Base-by-base conservation (phyloP, 192 early-diverging fungal species). In the Rhizophagus sp. region DNA sequence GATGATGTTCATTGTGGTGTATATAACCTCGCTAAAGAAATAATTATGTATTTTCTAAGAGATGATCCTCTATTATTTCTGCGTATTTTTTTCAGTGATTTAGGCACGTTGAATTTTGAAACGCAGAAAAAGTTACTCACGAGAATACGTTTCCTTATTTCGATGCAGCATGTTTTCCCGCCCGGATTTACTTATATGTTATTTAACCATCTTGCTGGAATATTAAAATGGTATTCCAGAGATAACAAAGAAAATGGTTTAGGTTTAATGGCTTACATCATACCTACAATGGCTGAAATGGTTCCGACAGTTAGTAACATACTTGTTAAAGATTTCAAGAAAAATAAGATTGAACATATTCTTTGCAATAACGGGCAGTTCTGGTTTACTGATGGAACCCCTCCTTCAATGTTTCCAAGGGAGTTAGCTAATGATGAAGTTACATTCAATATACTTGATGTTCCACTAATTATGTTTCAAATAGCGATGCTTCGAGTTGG, bases 311-410 rank as follows among this genome's bases (percentile, higher is more conserved):
- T 86, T 1, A 90, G 88, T 65, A 87, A 88, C 27, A 74, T 89
- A 10, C 81, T 85, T 5, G 84, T 84, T 76, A 81, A 87, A 44
- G 89, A 90, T 79, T 79, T 90, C n/a, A 84, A 88, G 33, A 83
- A 89, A 76, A 89, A 89, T 66, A 90, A 90, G 62, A 87, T 90
- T 36, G 89, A 90, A 62, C 41, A 85, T 49, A 81, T 90, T 33
- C 77, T 90, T 33, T 63, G 82, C 1, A 86, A 83, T 30, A 84
- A 87, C 2, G 88, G 88, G 7, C 85, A 83, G 6, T 89, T 90
- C 50, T 90, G 89, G 89, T 90, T 90, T 70, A 76, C 83, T 1
- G 80, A 83, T 27, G 84, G 86, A 30, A 75, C 84, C 9, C 89
- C 89, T 0, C 62, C 69, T 4, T 69, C 82, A 1, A 90, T 90